Conservation (phyloP, 495 filamentous ascomycete genomes). For the Daldinia childiae region DNA sequence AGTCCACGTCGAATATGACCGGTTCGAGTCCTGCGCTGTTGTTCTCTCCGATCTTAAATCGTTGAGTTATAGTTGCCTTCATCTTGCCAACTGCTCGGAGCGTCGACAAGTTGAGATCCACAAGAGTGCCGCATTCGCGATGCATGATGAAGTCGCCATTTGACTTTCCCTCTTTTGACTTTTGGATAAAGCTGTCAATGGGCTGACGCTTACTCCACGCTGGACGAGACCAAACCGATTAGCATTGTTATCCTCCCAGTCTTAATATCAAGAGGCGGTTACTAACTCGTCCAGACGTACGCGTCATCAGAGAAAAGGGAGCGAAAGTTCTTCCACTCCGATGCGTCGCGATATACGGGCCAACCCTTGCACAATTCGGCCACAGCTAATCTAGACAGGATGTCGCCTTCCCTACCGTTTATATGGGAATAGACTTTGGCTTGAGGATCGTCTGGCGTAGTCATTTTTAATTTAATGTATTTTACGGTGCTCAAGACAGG, state of each 20-base stretch:
- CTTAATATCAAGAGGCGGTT: background rate
- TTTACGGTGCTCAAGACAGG: background rate
- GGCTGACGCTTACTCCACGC: slow-evolving; percentile 66
- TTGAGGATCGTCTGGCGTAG: slow-evolving; percentile 56
- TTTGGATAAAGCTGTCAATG: slow-evolving; percentile 66
- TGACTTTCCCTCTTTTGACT: slow-evolving; percentile 67
- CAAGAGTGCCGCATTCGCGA: slow-evolving; percentile 67
- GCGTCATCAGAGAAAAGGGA: slow-evolving; percentile 68
- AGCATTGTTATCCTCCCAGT: background rate
- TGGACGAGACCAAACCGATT: slow-evolving; percentile 20
- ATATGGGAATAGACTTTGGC: slow-evolving; percentile 59
- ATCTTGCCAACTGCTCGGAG: slow-evolving; percentile 73
- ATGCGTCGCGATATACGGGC: slow-evolving; percentile 71
- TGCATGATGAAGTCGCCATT: slow-evolving; percentile 75
- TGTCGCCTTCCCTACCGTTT: slow-evolving; percentile 61
- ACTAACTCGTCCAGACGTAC: slow-evolving; percentile 67
- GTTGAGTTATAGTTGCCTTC: slow-evolving; percentile 76
- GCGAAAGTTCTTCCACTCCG: slow-evolving; percentile 72
- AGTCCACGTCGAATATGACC: slow-evolving; percentile 66
- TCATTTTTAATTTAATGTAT: slow-evolving; percentile 48
- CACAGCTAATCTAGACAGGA: slow-evolving; percentile 64
- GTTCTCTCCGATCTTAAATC: slow-evolving; percentile 58
- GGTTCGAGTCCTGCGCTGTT: slow-evolving; percentile 44
- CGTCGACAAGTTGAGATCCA: slow-evolving; percentile 59
- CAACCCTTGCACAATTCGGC: slow-evolving; percentile 73